Evolutionary conservation across 805 yeast species (phyloP).

Genomic region (Torulaspora indica): DNA sequence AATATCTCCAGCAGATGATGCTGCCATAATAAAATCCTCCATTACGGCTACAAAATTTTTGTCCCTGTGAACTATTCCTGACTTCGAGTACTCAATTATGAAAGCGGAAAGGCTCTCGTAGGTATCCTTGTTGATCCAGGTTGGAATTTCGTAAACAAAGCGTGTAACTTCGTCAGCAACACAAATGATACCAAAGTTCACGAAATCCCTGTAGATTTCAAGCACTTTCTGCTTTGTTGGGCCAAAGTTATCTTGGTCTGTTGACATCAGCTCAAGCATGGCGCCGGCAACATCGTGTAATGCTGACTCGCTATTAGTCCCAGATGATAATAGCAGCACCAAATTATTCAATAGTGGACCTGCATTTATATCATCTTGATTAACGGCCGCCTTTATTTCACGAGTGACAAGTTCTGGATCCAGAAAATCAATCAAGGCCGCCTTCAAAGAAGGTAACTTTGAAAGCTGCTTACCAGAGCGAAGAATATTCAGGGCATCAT

Average conservation of each 20-base stretch:
- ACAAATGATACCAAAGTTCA: conserved; percentile 4
- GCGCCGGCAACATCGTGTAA: conserved; percentile 20
- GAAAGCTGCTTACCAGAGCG: conserved; percentile 17
- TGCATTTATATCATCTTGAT: conserved; percentile 5
- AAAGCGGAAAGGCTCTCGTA: conserved; percentile 35
- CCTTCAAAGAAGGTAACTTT: conserved; percentile 20
- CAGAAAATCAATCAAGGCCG: conserved; percentile 18
- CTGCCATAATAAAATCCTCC: conserved; percentile 22
- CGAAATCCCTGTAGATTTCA: conserved; percentile 8
- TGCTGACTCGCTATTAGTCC: conserved; percentile 16
- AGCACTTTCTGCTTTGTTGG: conserved; percentile 7
- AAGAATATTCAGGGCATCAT: conserved; percentile 19
- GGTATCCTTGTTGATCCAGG: conserved; percentile 30
- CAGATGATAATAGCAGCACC: conserved; percentile 9
- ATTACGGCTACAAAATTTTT: conserved; percentile 13
- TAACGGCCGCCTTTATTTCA: conserved; percentile 11
- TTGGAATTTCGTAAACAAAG: conserved; percentile 37
- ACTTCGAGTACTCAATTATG: conserved; percentile 34
- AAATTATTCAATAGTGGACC: conserved; percentile 13
- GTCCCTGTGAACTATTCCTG: conserved; percentile 18
- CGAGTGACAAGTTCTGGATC: conserved; percentile 15
- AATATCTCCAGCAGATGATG: conserved; percentile 19
- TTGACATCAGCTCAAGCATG: conserved; percentile 11
- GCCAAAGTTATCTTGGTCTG: conserved; percentile 18
- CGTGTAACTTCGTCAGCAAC: conserved; percentile 29